Base-by-base conservation (phyloP, 1,284 basidiomycete genomes). In the Grifola frondosa region DNA sequence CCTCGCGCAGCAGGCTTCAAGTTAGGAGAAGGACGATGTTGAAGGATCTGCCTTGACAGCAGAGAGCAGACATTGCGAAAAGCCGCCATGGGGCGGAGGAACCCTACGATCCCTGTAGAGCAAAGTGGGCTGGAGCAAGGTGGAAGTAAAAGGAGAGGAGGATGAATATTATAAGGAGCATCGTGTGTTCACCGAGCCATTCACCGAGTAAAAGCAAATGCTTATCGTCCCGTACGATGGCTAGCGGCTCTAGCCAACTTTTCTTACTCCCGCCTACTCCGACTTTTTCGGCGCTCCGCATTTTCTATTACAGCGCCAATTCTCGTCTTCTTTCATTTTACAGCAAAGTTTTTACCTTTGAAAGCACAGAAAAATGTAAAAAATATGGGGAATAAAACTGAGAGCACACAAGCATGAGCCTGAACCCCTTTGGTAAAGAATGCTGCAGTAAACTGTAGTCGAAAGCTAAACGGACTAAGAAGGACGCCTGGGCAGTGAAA, bases 141-240 rank as follows among this genome's bases (percentile, higher is more conserved):
- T 51, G 54, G 54, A 49, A 48, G 45, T 54, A 50, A 54, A 39
- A 44, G 50, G 46, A 53, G 51, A 44, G 34, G 48, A 62, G 57
- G 57, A 42, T 40, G 48, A 36, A 21, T 50, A 58, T 48, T 53
- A 57, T 52, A 50, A 52, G 49, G 51, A 55, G 46, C 43, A 54
- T 50, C 44, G 33, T 50, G 57, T 52, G 57, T 73, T 73, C 73
- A 75, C 73, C 74, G 74, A 78, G 74, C 68, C 75, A 77, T 81
- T 80, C 78, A 81, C 79, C 79, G 80, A 81, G 80, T 78, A 70
- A 74, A 53, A 58, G 52, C 52, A 54, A 44, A 44, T 44, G 45
- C 61, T 65, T 63, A 61, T 64, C 59, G 56, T 58, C 53, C 44
- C 39, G 33, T 46, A 49, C 54, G 49, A 40, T 47, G 51, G 37